Conservation (phyloP, 345 rosid species). For the Corchorus capsularis region DNA sequence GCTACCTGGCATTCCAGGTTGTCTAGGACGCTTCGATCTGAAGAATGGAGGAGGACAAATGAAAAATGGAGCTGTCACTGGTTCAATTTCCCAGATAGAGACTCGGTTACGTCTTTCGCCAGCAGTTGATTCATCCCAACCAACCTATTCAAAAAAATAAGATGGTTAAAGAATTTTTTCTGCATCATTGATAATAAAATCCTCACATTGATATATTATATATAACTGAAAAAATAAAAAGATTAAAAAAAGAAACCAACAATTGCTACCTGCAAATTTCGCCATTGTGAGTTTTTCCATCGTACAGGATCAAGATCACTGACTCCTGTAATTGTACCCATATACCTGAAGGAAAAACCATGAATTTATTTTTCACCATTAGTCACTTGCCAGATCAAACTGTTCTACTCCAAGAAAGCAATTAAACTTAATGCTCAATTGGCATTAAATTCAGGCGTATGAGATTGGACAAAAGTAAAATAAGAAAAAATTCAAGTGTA, state of each 20-base stretch:
- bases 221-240: background rate
- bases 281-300: constrained; percentile 98
- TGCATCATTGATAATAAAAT: background rate
- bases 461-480: background rate
- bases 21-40: constrained; percentile 77
- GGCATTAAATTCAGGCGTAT: background rate
- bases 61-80: constrained; percentile 88
- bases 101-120: constrained; percentile 83
- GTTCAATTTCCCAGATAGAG: constrained; percentile 97
- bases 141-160: constrained; percentile 55
- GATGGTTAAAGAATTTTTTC: background rate
- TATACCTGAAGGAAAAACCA: constrained; percentile 57
- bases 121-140: constrained; percentile 98
- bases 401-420: background rate
- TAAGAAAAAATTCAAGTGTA: too few species aligned
- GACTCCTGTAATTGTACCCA: constrained; percentile 93
- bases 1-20: constrained; percentile 80
- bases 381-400: background rate
- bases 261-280: constrained; percentile 73
- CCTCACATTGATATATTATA: background rate
- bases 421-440: background rate
- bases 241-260: background rate
- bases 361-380: background rate
- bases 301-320: constrained; percentile 86
- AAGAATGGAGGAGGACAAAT: constrained; percentile 92